Conservation (phyloP, 129 eudicot genomes). For the Escallonia herrerae region DNA sequence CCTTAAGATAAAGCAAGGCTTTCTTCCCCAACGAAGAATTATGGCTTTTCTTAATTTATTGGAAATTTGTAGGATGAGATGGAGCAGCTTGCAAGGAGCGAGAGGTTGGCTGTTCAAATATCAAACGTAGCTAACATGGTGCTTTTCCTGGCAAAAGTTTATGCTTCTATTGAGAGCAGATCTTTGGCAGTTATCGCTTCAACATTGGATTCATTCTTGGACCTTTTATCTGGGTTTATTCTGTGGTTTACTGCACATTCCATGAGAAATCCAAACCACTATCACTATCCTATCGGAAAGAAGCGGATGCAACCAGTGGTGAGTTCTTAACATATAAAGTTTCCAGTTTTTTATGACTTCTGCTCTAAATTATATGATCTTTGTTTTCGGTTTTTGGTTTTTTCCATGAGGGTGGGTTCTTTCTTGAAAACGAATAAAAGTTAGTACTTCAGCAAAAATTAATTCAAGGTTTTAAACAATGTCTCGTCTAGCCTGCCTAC, state of each 20-base stretch:
- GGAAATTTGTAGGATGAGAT: conserved; percentile 54
- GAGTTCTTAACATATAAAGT: conserved; percentile 11
- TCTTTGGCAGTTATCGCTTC: conserved; percentile 94
- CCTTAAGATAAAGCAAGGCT: too few species aligned
- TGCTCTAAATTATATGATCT: too few species aligned
- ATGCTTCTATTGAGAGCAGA: conserved; percentile 77
- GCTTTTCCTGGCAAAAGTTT: conserved; percentile 73
- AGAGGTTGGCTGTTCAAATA: conserved; percentile 56
- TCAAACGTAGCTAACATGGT: conserved; percentile 72
- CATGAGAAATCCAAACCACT: conserved; percentile 85
- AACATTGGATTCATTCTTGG: conserved; percentile 79
- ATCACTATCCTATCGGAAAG: conserved; percentile 88
- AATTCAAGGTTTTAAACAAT: too few species aligned
- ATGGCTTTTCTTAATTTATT: background rate
- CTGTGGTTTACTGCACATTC: conserved; percentile 88
- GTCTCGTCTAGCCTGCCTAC: too few species aligned
- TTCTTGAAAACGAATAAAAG: too few species aligned
- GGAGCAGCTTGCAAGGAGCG: conserved; percentile 65
- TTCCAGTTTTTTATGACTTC: background rate
- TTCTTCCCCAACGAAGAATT: too few species aligned
- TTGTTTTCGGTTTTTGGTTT: too few species aligned
- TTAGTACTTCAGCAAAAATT: too few species aligned
- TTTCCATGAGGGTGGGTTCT: too few species aligned
- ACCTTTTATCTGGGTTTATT: conserved; percentile 82
- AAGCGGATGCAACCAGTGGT: conserved; percentile 96